Conservation (phyloP, 2,329 filamentous ascomycete species). For the Colletotrichum sojae region DNA sequence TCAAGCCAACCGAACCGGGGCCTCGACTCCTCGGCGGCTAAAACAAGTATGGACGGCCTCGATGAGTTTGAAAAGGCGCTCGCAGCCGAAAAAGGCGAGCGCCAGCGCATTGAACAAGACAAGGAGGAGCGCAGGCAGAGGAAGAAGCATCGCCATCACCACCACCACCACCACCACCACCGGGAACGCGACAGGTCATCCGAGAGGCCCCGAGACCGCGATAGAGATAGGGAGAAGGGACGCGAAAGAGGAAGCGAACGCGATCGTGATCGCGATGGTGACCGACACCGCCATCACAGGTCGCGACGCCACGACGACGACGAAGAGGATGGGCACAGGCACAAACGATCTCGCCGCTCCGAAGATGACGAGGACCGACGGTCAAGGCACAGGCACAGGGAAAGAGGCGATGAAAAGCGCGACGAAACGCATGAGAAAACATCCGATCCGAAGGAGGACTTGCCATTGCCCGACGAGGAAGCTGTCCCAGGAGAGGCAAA, state of each 20-base stretch:
- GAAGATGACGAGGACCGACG: slow-evolving; percentile 62
- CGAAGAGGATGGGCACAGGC: slow-evolving; percentile 69
- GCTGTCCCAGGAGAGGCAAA: slow-evolving; percentile 43
- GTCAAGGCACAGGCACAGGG: slow-evolving; percentile 43
- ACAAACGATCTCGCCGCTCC: slow-evolving; percentile 75
- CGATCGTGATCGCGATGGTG: slow-evolving; percentile 47
- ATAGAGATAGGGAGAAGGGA: slow-evolving; percentile 42
- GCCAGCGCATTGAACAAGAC: slow-evolving; percentile 62
- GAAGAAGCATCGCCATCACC: slow-evolving; percentile 61
- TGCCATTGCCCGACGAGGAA: slow-evolving; percentile 67
- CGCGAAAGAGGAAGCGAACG: slow-evolving; percentile 45
- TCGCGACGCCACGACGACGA: slow-evolving; percentile 57
- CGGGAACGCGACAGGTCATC: slow-evolving; percentile 52
- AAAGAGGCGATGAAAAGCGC: slow-evolving; percentile 39
- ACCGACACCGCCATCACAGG: slow-evolving; percentile 51
- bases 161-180: slow-evolving; percentile 61
- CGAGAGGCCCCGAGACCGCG: slow-evolving; percentile 43
- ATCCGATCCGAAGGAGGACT: slow-evolving; percentile 64
- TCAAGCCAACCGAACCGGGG: not conserved
- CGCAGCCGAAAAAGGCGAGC: slow-evolving; percentile 72
- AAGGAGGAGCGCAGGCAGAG: slow-evolving; percentile 60
- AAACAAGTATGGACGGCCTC: slow-evolving; percentile 63
- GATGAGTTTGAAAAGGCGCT: slow-evolving; percentile 85
- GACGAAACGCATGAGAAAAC: slow-evolving; percentile 54
- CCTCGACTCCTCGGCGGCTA: not conserved